A percentile compares a stretch with the other conserved stretches of the same genome.
phyloP scores from a whole-genome alignment of 163 green algal species.

The Prototheca cutis region DNA sequence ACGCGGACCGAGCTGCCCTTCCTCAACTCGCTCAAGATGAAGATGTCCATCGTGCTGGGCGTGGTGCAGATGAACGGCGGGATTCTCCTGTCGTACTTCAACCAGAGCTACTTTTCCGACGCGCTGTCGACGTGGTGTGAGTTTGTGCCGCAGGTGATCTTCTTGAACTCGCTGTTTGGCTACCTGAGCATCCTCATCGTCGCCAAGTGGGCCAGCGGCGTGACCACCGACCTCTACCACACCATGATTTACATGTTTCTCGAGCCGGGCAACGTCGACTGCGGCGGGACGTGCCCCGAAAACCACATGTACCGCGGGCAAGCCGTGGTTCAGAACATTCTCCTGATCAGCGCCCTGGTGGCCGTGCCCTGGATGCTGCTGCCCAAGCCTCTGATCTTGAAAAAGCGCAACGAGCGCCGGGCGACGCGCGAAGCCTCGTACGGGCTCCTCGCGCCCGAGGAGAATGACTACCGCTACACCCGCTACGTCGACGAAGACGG shows the following conservation, averaged over 20 bases:
- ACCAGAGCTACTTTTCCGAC: conserved; percentile 87
- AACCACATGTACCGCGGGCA: conserved; percentile 76
- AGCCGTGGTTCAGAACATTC: conserved; percentile 56
- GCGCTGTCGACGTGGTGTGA: conserved; percentile 70
- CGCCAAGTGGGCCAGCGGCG: conserved; percentile 86
- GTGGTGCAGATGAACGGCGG: conserved; percentile 91
- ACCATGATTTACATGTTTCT: conserved; percentile 99
- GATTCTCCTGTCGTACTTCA: conserved; percentile 90
- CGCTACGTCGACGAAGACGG: background rate
- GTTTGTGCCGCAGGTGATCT: conserved; percentile 94
- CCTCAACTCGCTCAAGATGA: conserved; percentile 99
- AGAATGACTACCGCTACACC: conserved; percentile 12
- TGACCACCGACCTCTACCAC: conserved; percentile 90
- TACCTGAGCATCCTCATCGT: conserved; percentile 95
- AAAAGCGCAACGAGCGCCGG: conserved; percentile 60
- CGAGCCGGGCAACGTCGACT: conserved; percentile 29
- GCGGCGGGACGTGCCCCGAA: conserved; percentile 42
- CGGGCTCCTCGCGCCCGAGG: conserved; percentile 22
- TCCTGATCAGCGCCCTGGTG: conserved; percentile 76
- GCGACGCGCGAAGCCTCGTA: conserved; percentile 10
- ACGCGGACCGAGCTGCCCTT: conserved; percentile 91
- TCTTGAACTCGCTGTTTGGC: conserved; percentile 93
- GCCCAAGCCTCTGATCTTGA: conserved; percentile 93
- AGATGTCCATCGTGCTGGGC: conserved; percentile 97
- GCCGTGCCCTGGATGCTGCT: conserved; percentile 95